Evolutionary conservation across 345 rosid species (phyloP).

Genomic region (Dimocarpus longan): DNA sequence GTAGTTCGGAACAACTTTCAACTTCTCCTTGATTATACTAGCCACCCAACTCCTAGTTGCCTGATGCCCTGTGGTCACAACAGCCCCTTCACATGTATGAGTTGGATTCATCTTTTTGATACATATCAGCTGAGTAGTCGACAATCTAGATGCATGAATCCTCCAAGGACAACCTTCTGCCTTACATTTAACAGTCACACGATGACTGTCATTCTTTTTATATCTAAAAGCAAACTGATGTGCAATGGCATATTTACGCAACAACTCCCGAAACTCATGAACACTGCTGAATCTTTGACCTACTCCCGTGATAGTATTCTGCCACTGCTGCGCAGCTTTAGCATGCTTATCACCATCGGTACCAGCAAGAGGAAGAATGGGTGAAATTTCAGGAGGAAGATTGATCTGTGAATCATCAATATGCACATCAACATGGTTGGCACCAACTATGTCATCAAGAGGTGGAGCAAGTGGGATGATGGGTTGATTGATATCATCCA

Average conservation of each 20-base stretch:
- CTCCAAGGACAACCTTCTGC: slow-evolving; percentile 98
- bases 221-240: slow-evolving; percentile 91
- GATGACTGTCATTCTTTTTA: slow-evolving; percentile 92
- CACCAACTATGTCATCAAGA: slow-evolving; percentile 48
- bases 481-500: slow-evolving; percentile 54
- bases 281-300: slow-evolving; percentile 88
- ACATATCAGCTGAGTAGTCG: slow-evolving; percentile 85
- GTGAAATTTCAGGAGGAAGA: slow-evolving; percentile 53
- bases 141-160: slow-evolving; percentile 89
- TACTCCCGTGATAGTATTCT: slow-evolving; percentile 85
- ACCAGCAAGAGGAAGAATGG: slow-evolving; percentile 46
- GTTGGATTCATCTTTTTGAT: slow-evolving; percentile 89
- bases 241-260: slow-evolving; percentile 89
- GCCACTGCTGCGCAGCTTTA: slow-evolving; percentile 88
- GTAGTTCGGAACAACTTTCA: slow-evolving; percentile 77
- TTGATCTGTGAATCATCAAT: slow-evolving; percentile 46
- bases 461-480: slow-evolving; percentile 37
- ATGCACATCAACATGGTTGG: slow-evolving; percentile 38
- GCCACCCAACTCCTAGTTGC: slow-evolving; percentile 97
- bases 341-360: slow-evolving; percentile 58
- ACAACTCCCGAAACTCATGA: slow-evolving; percentile 78
- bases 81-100: slow-evolving; percentile 88
- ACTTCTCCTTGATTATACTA: slow-evolving; percentile 87
- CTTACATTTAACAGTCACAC: slow-evolving; percentile 95
- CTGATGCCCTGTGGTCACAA: slow-evolving; percentile 68